phyloP scores from a whole-genome alignment of 2,329 filamentous ascomycete species.

The Ophiosphaerella narmari region DNA sequence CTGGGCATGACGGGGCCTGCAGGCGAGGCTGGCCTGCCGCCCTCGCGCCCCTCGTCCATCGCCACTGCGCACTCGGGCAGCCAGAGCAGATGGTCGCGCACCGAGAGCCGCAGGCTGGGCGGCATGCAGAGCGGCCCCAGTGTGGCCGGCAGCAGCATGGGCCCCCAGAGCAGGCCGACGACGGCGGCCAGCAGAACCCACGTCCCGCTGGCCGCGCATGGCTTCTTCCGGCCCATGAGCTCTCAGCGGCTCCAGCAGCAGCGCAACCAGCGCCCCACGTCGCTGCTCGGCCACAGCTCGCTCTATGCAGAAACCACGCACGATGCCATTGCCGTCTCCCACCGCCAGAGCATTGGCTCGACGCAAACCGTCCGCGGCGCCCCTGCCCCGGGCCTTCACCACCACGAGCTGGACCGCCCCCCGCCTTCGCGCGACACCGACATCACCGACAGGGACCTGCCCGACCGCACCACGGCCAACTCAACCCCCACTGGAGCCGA shows the following conservation, averaged over 20 bases:
- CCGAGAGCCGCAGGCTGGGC: conserved; percentile 61
- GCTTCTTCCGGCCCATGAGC: conserved; percentile 96
- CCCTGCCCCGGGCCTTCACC: conserved; percentile 38
- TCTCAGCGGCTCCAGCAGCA: conserved; percentile 93
- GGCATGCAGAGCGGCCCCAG: conserved; percentile 36
- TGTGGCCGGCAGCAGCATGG: conserved; percentile 54
- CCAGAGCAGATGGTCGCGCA: conserved; percentile 57
- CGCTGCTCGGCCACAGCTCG: conserved; percentile 40
- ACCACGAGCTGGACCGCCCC: conserved; percentile 38
- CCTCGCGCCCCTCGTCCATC: conserved; percentile 52
- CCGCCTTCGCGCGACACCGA: conserved; percentile 78
- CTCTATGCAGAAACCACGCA: conserved; percentile 37
- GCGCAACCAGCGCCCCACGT: conserved; percentile 63
- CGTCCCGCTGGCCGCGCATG: conserved; percentile 85
- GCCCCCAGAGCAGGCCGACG: conserved; percentile 53
- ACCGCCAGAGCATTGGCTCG: conserved; percentile 47
- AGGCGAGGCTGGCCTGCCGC: conserved; percentile 55
- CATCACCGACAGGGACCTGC: conserved; percentile 73
- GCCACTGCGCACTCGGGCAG: conserved; percentile 44
- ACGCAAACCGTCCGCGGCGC: conserved; percentile 37
- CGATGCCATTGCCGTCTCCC: conserved; percentile 39
- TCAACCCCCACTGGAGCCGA: conserved; percentile 69
- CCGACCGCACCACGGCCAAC: conserved; percentile 73
- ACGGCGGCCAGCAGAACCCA: conserved; percentile 81
- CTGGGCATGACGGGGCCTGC: conserved; percentile 51